Evolutionary conservation across 2,329 filamentous ascomycete species (phyloP).

Genomic region (Falciphora oryzae): DNA sequence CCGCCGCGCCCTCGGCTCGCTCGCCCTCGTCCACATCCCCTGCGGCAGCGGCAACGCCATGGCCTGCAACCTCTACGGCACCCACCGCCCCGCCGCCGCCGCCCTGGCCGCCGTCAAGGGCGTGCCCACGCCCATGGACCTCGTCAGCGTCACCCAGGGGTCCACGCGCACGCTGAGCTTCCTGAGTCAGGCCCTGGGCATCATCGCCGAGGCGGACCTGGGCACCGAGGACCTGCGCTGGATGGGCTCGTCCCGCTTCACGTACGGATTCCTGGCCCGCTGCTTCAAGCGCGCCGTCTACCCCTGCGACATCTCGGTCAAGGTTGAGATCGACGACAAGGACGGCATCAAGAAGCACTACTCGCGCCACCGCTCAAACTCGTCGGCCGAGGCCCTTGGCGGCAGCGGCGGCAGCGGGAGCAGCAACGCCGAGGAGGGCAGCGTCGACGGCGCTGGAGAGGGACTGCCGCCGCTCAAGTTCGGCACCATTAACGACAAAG

Average conservation of each 20-base stretch:
- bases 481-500: constrained; percentile 70
- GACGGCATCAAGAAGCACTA: constrained; percentile 68
- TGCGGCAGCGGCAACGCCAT: constrained; percentile 94
- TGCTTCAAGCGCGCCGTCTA: constrained; percentile 73
- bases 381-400: background rate
- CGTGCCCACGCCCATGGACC: constrained; percentile 73
- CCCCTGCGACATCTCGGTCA: constrained; percentile 82
- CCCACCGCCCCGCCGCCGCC: constrained; percentile 66
- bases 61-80: constrained; percentile 83
- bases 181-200: constrained; percentile 81
- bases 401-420: background rate
- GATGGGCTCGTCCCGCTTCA: constrained; percentile 86
- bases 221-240: constrained; percentile 87
- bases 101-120: constrained; percentile 86
- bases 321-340: constrained; percentile 76
- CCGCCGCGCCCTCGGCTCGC: constrained; percentile 61
- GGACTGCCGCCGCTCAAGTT: constrained; percentile 70
- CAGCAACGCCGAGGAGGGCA: background rate
- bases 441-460: constrained; percentile 21
- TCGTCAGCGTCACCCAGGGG: constrained; percentile 84
- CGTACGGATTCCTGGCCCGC: constrained; percentile 73
- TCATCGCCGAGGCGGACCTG: constrained; percentile 85
- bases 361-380: constrained; percentile 13
- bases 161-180: constrained; percentile 72
- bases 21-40: constrained; percentile 82